Conservation (phyloP, 78 protist genomes). For the Tieghemostelium lacteum region DNA sequence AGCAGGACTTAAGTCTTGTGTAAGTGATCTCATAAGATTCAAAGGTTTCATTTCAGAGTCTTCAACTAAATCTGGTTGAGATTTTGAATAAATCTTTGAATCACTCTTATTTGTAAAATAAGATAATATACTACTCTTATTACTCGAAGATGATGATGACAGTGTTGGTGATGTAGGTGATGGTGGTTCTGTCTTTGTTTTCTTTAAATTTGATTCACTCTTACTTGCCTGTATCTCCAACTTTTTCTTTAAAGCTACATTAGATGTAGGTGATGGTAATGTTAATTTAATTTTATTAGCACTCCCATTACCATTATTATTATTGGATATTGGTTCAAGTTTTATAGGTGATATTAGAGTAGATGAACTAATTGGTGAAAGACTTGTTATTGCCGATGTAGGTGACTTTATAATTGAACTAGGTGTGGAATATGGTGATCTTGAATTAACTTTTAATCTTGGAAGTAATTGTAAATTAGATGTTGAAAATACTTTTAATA, state of each 20-base stretch:
- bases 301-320: neutral
- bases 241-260: too few species aligned
- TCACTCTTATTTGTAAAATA: neutral
- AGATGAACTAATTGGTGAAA: too few species aligned
- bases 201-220: too few species aligned
- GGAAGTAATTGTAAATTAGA: neutral
- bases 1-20: neutral
- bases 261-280: neutral
- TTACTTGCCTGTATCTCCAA: too few species aligned
- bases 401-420: too few species aligned
- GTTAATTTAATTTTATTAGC: neutral
- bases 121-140: neutral
- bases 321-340: neutral
- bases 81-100: too few species aligned
- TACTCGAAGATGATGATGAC: neutral
- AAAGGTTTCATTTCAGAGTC: neutral
- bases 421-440: neutral
- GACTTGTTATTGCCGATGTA: neutral
- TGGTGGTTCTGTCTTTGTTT: neutral
- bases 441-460: too few species aligned
- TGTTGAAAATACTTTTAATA: too few species aligned
- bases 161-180: slow-evolving; percentile 2
- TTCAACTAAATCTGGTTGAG: neutral
- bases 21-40: neutral
- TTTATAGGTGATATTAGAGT: too few species aligned